Evolutionary conservation across 2,329 filamentous ascomycete species (phyloP), one percentile per base, ranked within the genome.

Genomic region (Penicillium palitans): DNA sequence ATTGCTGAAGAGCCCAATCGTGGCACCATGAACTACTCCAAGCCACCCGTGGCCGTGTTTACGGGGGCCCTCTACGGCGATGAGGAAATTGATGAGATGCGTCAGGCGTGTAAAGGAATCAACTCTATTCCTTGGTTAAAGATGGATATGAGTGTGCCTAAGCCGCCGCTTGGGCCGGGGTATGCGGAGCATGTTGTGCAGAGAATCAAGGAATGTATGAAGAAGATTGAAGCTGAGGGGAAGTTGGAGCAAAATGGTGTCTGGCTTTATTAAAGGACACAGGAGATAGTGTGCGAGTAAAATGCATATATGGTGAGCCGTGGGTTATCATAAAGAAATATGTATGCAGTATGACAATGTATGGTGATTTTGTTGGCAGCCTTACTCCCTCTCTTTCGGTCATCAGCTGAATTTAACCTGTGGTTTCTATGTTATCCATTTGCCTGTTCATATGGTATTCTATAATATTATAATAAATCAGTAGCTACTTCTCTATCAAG

Each of bases 121-220:
- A 58, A 57, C 51, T 48, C 52, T 21, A 55, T 61, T 3, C 60
- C 62, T 24, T 66, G 62, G 62, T 53, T 66, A 49, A 58, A 55
- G 57, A 61, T 60, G 6, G 61, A 66, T 59, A 48, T 57, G 33
- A 57, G 52, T 27, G 54, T 60, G 12, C 58, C 62, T 7, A 61
- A 49, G 10, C 60, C 60, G n/a, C 58, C 62, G 15, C n/a, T 64
- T 3, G 63, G 62, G 19, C 63, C 60, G 8, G 56, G 52, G 17
- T 63, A 64, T 60, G 58, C 60, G n/a, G 52, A 61, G 24, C 52
- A 55, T 33, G 59, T 65, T 25, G 62, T 61, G 40, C 27, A 41
- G 44, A 58, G 62, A 31, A 31, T 31, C 29, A 65, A 63, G 31
- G 27, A 39, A 12, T 59, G 60, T 40, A 54, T 65, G 55, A 55